Conservation (phyloP, 2,329 filamentous ascomycete species). For the Diaporthe citri region DNA sequence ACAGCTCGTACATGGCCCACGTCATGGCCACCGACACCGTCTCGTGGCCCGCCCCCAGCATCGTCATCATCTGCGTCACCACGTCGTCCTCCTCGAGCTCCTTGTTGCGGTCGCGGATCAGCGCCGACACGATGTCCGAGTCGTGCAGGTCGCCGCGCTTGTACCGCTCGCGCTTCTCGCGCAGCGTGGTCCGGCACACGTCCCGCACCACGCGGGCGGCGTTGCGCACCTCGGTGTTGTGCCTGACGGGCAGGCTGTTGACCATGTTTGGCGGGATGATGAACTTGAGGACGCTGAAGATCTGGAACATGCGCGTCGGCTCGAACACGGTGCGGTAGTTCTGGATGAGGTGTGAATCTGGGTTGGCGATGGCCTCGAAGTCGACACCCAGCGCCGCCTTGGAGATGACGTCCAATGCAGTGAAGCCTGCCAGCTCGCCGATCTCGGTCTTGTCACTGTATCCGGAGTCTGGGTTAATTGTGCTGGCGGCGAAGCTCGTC, state of each 20-base stretch:
- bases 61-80: constrained; percentile 23
- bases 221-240: constrained; percentile 23
- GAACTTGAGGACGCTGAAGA: constrained; percentile 17
- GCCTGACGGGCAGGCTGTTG: constrained; percentile 4
- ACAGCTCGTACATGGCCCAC: constrained; percentile 72
- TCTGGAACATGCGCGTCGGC: constrained; percentile 8
- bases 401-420: constrained; percentile 18
- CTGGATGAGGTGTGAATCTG: constrained; percentile 12
- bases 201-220: constrained; percentile 6
- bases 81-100: constrained; percentile 22
- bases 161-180: constrained; percentile 12
- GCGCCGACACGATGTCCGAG: constrained; percentile 14
- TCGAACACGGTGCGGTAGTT: constrained; percentile 23
- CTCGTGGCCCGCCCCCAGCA: constrained; percentile 60
- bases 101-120: constrained; percentile 25
- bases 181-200: constrained; percentile 12
- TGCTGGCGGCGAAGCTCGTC: neutral
- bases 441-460: constrained; percentile 11
- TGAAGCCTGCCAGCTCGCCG: constrained; percentile 14
- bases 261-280: constrained; percentile 7
- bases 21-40: constrained; percentile 74
- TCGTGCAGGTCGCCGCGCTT: constrained; percentile 18
- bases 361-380: constrained; percentile 26
- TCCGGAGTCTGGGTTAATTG: neutral
- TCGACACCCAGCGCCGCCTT: constrained; percentile 18